phyloP scores from a whole-genome alignment of 176 grass and related monocot genomes.

The Otatea glauca region DNA sequence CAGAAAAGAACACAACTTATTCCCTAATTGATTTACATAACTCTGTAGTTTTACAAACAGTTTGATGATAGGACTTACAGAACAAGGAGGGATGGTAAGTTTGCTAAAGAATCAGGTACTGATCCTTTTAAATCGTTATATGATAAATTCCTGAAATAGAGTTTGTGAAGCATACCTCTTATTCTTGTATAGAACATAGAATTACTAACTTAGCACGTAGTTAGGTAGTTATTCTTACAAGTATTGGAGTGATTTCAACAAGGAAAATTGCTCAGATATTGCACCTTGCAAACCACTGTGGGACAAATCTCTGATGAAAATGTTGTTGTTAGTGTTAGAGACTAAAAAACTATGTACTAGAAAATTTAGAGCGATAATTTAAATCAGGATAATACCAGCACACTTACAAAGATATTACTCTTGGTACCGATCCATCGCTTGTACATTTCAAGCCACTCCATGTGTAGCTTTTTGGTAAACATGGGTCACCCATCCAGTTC shows the following conservation, averaged over 20 bases:
- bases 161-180: neutral
- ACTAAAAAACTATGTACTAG: too few relatives aligned
- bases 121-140: neutral
- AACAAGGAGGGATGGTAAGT: neutral
- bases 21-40: neutral
- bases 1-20: neutral
- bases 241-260: neutral
- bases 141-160: slow-evolving; percentile 21
- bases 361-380: too few relatives aligned
- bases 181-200: neutral
- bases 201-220: neutral
- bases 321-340: neutral
- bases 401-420: slow-evolving; percentile 8
- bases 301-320: neutral
- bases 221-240: neutral
- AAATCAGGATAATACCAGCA: too few relatives aligned
- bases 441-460: neutral
- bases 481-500: slow-evolving; percentile 20
- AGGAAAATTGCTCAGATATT: slow-evolving; percentile 2
- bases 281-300: slow-evolving; percentile 12
- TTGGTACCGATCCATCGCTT: neutral
- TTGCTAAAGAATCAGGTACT: neutral
- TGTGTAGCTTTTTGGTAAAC: neutral
- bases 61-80: neutral
- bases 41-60: neutral